These are phyloP conservation scores for Adansonia gregorii DNA, from an alignment of 441 rosid species.

Conservation along the genomic window DNA sequence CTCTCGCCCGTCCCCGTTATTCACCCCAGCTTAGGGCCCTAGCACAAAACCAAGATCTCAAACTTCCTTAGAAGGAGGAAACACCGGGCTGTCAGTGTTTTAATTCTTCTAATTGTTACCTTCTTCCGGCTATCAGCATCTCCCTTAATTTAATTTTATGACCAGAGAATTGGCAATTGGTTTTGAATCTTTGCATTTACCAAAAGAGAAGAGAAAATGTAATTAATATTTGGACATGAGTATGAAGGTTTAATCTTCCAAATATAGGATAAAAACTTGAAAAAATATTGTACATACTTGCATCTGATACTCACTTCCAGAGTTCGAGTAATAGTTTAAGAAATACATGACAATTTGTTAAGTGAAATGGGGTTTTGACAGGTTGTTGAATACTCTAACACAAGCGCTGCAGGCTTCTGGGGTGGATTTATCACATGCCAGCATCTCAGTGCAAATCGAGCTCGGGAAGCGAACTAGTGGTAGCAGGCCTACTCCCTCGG, in stretches of 20 bases:
- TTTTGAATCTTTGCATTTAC: too few relatives aligned
- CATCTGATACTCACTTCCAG: too few relatives aligned
- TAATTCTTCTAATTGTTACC: background rate
- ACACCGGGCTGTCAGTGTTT: background rate
- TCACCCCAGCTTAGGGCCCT: background rate
- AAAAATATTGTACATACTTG: too few relatives aligned
- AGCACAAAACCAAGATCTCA: background rate
- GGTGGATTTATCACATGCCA: slow-evolving; percentile 81
- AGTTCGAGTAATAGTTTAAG: too few relatives aligned
- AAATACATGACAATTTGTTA: background rate
- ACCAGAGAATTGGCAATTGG: background rate
- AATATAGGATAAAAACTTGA: too few relatives aligned
- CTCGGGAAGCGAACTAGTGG: slow-evolving; percentile 61
- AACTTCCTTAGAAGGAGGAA: background rate
- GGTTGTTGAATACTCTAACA: slow-evolving; percentile 70
- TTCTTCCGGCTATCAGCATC: background rate
- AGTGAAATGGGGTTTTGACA: slow-evolving; percentile 35
- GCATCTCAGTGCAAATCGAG: slow-evolving; percentile 82
- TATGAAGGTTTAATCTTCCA: too few relatives aligned
- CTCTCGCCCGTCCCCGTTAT: background rate
- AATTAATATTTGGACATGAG: too few relatives aligned
- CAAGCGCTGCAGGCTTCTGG: slow-evolving; percentile 79
- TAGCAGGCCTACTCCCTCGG: background rate
- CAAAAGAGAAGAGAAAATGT: too few relatives aligned
- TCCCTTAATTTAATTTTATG: background rate